Percentiles rank a stretch among this genome's conserved stretches.
phyloP scores from a whole-genome alignment of 345 rosid species.

The Lepidium aucheri region DNA sequence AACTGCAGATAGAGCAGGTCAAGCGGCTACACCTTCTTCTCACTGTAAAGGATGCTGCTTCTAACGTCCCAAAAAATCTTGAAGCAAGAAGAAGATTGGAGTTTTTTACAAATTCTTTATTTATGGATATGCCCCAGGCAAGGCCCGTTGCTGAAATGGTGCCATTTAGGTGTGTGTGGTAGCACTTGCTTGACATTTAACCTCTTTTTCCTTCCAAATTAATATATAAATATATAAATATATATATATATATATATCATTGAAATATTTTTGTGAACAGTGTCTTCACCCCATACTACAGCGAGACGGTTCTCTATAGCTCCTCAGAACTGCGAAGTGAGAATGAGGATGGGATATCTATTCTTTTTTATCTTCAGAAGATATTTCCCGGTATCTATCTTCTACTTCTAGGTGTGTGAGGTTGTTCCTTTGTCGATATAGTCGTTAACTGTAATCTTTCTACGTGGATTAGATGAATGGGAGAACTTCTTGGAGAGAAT shows the following conservation, averaged over 20 bases:
- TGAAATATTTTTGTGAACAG: conserved; percentile 33
- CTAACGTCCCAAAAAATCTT: conserved; percentile 92
- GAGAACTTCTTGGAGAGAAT: conserved; percentile 92
- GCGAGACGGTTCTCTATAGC: conserved; percentile 97
- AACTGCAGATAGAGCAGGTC: conserved; percentile 77
- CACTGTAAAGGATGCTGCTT: conserved; percentile 88
- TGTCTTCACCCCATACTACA: conserved; percentile 98
- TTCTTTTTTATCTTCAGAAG: conserved; percentile 96
- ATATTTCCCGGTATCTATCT: conserved; percentile 73
- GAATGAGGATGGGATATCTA: conserved; percentile 99
- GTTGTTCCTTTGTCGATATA: background rate
- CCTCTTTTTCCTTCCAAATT: background rate
- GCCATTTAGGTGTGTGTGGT: conserved; percentile 58
- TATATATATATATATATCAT: background rate
- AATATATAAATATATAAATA: background rate
- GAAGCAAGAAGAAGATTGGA: conserved; percentile 97
- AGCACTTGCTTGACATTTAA: background rate
- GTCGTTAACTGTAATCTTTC: conserved; percentile 5
- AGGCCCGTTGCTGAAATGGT: conserved; percentile 82
- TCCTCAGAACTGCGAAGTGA: conserved; percentile 76
- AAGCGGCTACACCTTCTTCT: conserved; percentile 94
- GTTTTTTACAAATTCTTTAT: conserved; percentile 83
- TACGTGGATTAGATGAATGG: conserved; percentile 74
- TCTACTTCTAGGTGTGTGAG: conserved; percentile 6
- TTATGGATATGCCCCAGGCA: conserved; percentile 93